phyloP scores from a whole-genome alignment of 192 early-diverging fungal species.

The Entomortierella chlamydospora region DNA sequence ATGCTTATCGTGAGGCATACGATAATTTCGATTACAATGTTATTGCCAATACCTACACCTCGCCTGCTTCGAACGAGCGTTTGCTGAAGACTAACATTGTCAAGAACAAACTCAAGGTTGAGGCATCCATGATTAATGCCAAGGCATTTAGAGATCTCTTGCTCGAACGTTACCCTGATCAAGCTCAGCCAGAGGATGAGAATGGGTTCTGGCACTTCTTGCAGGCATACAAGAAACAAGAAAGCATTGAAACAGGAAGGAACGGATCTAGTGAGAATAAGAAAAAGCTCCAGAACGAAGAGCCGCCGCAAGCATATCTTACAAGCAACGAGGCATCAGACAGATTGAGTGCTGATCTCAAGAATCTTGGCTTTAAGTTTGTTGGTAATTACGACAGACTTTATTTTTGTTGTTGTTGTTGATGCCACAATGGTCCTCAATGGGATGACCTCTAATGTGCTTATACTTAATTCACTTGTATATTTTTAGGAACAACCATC shows the following conservation, averaged over 20 bases:
- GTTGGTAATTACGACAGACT: no score
- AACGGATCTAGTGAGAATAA: not conserved
- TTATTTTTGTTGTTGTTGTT: not conserved
- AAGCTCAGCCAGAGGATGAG: slow-evolving; percentile 24
- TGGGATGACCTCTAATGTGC: no score
- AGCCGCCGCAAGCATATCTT: not conserved
- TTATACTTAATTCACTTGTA: not conserved
- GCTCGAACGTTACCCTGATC: slow-evolving; percentile 27
- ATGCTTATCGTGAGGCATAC: slow-evolving; percentile 42
- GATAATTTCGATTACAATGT: slow-evolving; percentile 43
- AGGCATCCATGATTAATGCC: slow-evolving; percentile 49
- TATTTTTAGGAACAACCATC: slow-evolving; percentile 31
- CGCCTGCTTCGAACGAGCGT: slow-evolving; percentile 31
- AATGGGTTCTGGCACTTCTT: slow-evolving; percentile 52
- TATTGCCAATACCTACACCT: slow-evolving; percentile 37
- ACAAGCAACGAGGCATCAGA: slow-evolving; percentile 32
- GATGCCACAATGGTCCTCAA: no score
- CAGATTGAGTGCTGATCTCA: slow-evolving; percentile 41
- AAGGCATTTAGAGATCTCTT: slow-evolving; percentile 30
- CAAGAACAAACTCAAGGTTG: slow-evolving; percentile 48
- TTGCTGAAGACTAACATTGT: slow-evolving; percentile 38
- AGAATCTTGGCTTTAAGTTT: slow-evolving; percentile 54
- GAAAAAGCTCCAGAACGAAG: not conserved
- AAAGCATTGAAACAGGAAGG: not conserved
- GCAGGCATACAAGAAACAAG: slow-evolving; percentile 28